phyloP scores from a whole-genome alignment of 768 basidiomycete genomes.

The Trametes cinnabarina region DNA sequence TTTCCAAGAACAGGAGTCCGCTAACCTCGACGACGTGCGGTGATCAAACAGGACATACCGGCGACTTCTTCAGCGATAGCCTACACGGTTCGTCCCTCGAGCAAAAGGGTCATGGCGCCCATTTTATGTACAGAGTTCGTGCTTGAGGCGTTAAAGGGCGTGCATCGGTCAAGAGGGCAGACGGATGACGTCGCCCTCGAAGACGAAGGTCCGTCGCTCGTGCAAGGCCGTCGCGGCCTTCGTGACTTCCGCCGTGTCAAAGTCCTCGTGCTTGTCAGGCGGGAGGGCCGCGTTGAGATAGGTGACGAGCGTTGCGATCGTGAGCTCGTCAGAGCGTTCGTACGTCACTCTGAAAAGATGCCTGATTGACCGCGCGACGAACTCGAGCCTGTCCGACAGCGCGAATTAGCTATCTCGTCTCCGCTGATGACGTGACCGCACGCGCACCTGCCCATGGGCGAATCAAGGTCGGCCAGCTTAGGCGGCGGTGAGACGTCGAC shows the following conservation, averaged over 20 bases:
- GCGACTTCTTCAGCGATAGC: background rate
- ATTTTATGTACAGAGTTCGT: constrained; percentile 1
- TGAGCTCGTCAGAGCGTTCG: constrained; percentile 63
- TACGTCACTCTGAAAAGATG: constrained; percentile 71
- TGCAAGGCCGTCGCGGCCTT: constrained; percentile 32
- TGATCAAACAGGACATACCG: background rate
- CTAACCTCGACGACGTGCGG: background rate
- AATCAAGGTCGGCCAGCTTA: constrained; percentile 57
- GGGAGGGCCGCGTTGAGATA: constrained; percentile 79
- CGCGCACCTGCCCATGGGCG: constrained; percentile 58
- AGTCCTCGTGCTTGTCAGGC: constrained; percentile 77
- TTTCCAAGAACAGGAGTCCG: constrained; percentile 9
- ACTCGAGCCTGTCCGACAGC: constrained; percentile 44
- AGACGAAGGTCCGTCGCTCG: constrained; percentile 29
- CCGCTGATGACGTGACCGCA: constrained; percentile 5
- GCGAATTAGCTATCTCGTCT: constrained; percentile 13
- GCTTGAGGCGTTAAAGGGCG: background rate
- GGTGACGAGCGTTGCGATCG: constrained; percentile 63
- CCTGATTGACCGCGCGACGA: constrained; percentile 57
- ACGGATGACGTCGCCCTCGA: constrained; percentile 35
- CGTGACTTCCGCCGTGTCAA: constrained; percentile 69
- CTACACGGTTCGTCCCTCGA: no score
- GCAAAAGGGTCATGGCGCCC: background rate
- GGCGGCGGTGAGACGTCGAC: constrained; percentile 12
- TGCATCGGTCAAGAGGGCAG: background rate